phyloP scores from a whole-genome alignment of 2,329 filamentous ascomycete genomes.

The Fusarium albosuccineum region DNA sequence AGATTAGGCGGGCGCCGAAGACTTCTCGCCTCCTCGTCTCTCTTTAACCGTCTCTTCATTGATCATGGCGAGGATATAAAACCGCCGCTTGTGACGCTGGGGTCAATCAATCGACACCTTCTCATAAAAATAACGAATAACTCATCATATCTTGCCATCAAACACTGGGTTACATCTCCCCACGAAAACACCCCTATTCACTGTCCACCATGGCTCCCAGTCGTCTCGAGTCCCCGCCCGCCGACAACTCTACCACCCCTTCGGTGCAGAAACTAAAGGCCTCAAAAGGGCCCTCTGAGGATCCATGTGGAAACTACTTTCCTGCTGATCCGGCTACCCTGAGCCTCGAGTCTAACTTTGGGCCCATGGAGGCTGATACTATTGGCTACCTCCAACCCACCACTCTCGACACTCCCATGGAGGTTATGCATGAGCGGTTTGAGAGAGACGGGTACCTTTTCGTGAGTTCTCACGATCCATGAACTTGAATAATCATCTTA shows the following conservation, averaged over 20 bases:
- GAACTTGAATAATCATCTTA: neutral
- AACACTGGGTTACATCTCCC: neutral
- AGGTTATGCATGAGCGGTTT: slow-evolving; percentile 27
- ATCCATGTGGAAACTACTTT: neutral
- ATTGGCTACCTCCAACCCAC: slow-evolving; percentile 30
- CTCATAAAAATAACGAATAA: neutral
- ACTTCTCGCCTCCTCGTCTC: too few species aligned
- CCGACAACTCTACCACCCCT: neutral
- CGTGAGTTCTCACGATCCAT: neutral
- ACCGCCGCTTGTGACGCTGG: neutral
- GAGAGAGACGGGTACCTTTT: slow-evolving; percentile 28
- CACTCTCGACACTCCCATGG: slow-evolving; percentile 17
- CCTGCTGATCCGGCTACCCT: neutral
- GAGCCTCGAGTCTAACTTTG: slow-evolving; percentile 3
- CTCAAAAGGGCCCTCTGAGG: neutral
- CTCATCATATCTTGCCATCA: neutral
- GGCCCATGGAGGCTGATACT: slow-evolving; percentile 4
- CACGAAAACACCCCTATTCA: neutral
- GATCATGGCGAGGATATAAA: neutral
- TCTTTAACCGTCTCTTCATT: too few species aligned
- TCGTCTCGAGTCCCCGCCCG: slow-evolving; percentile 1
- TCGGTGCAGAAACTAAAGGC: neutral
- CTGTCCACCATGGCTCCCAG: neutral
- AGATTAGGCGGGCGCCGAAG: neutral
- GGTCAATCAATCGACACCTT: neutral